These are phyloP conservation scores for Polyporus tsugae DNA, from an alignment of 1,284 basidiomycete genomes.

Conservation along the genomic window DNA sequence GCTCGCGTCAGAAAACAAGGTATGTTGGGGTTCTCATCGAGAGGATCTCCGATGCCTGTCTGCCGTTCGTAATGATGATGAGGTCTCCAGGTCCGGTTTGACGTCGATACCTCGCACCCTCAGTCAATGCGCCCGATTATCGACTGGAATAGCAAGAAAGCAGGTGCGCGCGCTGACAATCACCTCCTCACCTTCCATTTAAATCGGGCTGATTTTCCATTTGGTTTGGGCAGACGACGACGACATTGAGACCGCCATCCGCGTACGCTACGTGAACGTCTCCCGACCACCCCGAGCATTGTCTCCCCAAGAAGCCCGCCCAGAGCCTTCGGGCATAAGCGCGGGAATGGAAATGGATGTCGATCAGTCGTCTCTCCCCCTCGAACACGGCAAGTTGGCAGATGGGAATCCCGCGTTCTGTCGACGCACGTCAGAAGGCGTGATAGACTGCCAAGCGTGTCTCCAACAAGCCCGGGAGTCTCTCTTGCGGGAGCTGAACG, in stretches of 20 bases:
- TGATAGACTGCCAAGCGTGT: constrained; percentile 68
- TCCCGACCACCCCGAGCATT: constrained; percentile 14
- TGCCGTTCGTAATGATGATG: neutral
- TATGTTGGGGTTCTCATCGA: constrained; percentile 35
- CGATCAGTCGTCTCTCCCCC: constrained; percentile 10
- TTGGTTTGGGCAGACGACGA: constrained; percentile 67
- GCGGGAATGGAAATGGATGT: constrained; percentile 11
- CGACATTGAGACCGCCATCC: constrained; percentile 74
- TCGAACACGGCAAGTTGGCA: constrained; percentile 55
- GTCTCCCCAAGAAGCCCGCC: constrained; percentile 20
- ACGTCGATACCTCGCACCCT: constrained; percentile 69
- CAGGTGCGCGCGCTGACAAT: constrained; percentile 55
- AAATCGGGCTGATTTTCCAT: constrained; percentile 3
- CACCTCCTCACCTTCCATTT: neutral
- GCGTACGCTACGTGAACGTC: constrained; percentile 52
- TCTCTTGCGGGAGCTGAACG: constrained; percentile 46
- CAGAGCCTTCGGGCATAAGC: constrained; percentile 14
- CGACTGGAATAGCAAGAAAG: constrained; percentile 88
- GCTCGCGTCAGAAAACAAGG: constrained; percentile 75
- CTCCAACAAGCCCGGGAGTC: constrained; percentile 53
- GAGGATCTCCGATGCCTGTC: neutral
- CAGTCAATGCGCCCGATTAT: constrained; percentile 59
- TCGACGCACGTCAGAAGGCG: constrained; percentile 48
- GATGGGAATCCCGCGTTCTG: constrained; percentile 61
- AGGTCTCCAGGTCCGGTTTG: constrained; percentile 64